A percentile compares a stretch with the other conserved stretches of the same genome.
Evolutionary conservation across 1,284 basidiomycete species (phyloP).

Genomic region (Inonotus hispidus): DNA sequence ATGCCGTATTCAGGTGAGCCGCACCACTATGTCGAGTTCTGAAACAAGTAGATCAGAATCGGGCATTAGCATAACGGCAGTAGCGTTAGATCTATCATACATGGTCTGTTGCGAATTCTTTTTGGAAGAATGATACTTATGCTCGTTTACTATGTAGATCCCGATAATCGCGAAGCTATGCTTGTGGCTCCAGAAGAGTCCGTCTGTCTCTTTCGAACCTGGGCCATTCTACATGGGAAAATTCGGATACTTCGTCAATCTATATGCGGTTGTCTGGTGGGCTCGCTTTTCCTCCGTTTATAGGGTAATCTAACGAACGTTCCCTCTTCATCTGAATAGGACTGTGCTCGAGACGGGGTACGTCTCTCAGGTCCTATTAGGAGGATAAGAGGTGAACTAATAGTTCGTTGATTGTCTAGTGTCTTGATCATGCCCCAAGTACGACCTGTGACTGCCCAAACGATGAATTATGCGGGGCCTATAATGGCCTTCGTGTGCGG

Average conservation of each 20-base stretch:
- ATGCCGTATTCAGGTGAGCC: slow-evolving; percentile 22
- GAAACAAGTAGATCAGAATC: neutral
- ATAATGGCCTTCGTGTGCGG: slow-evolving; percentile 22
- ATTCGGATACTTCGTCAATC: slow-evolving; percentile 20
- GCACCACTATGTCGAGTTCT: neutral
- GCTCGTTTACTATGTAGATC: slow-evolving; percentile 13
- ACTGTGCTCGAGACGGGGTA: slow-evolving; percentile 23
- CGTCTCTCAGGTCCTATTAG: neutral
- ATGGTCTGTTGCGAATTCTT: slow-evolving; percentile 11
- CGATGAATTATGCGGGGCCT: slow-evolving; percentile 24
- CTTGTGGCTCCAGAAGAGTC: slow-evolving; percentile 12
- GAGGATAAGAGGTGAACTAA: neutral
- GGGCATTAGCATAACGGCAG: slow-evolving; percentile 21
- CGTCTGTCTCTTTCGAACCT: slow-evolving; percentile 18
- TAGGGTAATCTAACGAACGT: neutral
- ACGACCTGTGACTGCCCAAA: slow-evolving; percentile 20
- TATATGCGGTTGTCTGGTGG: slow-evolving; percentile 22
- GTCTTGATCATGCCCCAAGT: slow-evolving; percentile 24
- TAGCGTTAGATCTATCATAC: slow-evolving; percentile 22
- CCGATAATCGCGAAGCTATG: slow-evolving; percentile 20
- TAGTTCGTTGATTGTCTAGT: neutral
- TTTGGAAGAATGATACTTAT: neutral
- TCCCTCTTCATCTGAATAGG: slow-evolving; percentile 3
- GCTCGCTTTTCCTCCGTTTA: neutral
- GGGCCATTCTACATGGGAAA: slow-evolving; percentile 22